These are phyloP conservation scores for Thinopyrum elongatum DNA, from an alignment of 176 grass and related monocot species.

Conservation along the genomic window DNA sequence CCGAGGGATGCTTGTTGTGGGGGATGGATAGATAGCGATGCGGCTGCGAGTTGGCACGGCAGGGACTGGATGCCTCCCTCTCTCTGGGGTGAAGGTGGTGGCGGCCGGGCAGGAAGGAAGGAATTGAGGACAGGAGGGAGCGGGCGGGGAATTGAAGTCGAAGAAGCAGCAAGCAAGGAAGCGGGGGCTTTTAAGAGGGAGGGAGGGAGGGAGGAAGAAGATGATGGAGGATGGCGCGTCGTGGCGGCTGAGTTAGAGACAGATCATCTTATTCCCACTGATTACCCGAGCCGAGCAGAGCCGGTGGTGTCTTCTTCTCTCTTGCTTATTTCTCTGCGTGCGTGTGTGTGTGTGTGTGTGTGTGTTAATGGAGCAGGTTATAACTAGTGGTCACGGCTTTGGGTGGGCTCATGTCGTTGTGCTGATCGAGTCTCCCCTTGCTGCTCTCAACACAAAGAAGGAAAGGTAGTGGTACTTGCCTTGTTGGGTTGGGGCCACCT, in stretches of 20 bases:
- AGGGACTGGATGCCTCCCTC: background rate
- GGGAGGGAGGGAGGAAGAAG: background rate
- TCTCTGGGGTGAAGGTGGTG: background rate
- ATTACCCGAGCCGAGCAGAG: background rate
- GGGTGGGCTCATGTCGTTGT: too few species aligned
- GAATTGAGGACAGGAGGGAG: too few species aligned
- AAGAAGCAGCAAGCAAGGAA: background rate
- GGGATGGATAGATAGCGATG: too few species aligned
- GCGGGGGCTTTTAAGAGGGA: background rate
- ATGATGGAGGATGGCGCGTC: background rate
- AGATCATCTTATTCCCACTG: slow-evolving; percentile 3
- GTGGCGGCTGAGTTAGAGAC: background rate
- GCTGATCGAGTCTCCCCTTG: background rate
- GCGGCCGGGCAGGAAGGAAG: background rate
- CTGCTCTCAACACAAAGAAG: background rate
- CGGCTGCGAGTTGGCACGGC: background rate
- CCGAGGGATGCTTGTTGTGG: too few species aligned
- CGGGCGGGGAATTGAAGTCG: background rate
- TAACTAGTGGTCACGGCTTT: background rate
- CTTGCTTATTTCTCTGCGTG: background rate
- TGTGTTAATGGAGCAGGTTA: background rate
- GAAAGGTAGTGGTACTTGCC: background rate
- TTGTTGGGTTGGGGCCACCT: background rate
- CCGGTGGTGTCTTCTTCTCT: background rate
- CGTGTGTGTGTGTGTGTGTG: too few species aligned